These are phyloP conservation scores for Aspergillus ochraceoroseus DNA, from an alignment of 2,329 filamentous ascomycete species.

Conservation along the genomic window DNA sequence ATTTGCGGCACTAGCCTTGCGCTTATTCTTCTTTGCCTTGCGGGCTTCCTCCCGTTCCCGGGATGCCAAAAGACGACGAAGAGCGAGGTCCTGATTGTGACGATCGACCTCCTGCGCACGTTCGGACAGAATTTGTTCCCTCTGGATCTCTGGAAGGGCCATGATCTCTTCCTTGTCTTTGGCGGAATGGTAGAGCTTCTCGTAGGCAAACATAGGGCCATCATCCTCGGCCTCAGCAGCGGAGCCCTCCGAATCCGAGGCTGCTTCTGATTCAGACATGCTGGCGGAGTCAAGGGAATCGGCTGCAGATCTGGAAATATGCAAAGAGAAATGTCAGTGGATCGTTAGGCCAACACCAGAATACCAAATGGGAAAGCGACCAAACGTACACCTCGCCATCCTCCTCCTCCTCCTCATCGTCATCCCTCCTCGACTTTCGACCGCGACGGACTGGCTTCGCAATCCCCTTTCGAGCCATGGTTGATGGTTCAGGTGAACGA, in stretches of 20 bases:
- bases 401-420: slow-evolving; percentile 67
- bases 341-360: no score
- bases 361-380: neutral
- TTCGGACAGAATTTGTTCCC: slow-evolving; percentile 84
- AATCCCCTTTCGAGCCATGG: slow-evolving; percentile 47
- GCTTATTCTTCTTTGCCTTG: slow-evolving; percentile 53
- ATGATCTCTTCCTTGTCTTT: slow-evolving; percentile 75
- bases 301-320: slow-evolving; percentile 63
- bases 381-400: slow-evolving; percentile 71
- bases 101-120: slow-evolving; percentile 77
- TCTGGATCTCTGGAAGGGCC: slow-evolving; percentile 81
- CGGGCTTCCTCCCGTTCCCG: slow-evolving; percentile 58
- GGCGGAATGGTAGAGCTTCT: slow-evolving; percentile 73
- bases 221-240: slow-evolving; percentile 43
- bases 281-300: slow-evolving; percentile 73
- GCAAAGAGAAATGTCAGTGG: no score
- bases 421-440: slow-evolving; percentile 52
- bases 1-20: slow-evolving; percentile 74
- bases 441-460: slow-evolving; percentile 38
- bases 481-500: slow-evolving; percentile 41
- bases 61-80: slow-evolving; percentile 70
- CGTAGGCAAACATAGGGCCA: slow-evolving; percentile 67
- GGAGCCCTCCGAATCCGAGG: slow-evolving; percentile 65
- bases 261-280: slow-evolving; percentile 84
- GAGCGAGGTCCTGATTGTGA: slow-evolving; percentile 72